Percentiles rank a stretch among this genome's conserved stretches.
phyloP scores from a whole-genome alignment of 345 rosid species.

The Psidium guajava region DNA sequence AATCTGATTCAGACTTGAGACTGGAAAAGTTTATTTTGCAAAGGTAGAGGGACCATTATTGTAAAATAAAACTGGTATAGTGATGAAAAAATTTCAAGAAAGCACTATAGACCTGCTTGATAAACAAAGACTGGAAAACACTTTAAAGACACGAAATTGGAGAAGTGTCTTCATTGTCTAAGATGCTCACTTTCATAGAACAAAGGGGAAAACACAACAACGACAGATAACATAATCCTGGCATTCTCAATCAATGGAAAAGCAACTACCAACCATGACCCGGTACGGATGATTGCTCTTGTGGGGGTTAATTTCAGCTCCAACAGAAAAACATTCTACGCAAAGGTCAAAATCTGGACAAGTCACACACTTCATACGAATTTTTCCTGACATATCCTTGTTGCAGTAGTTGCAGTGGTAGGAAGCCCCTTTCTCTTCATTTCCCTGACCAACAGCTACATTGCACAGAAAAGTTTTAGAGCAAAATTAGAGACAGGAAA shows the following conservation, averaged over 20 bases:
- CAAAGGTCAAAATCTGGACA: slow-evolving; percentile 94
- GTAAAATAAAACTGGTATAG: not conserved
- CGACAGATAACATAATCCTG: not conserved
- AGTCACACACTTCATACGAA: slow-evolving; percentile 79
- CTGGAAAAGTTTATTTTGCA: not conserved
- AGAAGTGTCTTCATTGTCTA: not conserved
- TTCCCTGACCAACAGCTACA: slow-evolving; percentile 29
- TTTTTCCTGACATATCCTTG: slow-evolving; percentile 75
- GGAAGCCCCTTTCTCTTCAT: slow-evolving; percentile 39
- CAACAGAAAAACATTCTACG: slow-evolving; percentile 79
- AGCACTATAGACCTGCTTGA: not conserved
- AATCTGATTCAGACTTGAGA: not conserved
- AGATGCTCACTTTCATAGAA: not conserved
- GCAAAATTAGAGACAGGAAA: not conserved
- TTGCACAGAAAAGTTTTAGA: not conserved
- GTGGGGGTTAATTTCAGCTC: slow-evolving; percentile 70
- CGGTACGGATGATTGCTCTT: slow-evolving; percentile 68
- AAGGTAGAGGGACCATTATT: not conserved
- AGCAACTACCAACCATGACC: slow-evolving; percentile 65
- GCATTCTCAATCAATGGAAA: not conserved
- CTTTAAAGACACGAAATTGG: not conserved
- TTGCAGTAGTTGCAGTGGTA: slow-evolving; percentile 90
- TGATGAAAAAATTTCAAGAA: not conserved
- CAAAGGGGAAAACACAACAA: not conserved
- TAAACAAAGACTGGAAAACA: not conserved